Conservation (phyloP, 768 basidiomycete species). For the Boletus rubescentipes region DNA sequence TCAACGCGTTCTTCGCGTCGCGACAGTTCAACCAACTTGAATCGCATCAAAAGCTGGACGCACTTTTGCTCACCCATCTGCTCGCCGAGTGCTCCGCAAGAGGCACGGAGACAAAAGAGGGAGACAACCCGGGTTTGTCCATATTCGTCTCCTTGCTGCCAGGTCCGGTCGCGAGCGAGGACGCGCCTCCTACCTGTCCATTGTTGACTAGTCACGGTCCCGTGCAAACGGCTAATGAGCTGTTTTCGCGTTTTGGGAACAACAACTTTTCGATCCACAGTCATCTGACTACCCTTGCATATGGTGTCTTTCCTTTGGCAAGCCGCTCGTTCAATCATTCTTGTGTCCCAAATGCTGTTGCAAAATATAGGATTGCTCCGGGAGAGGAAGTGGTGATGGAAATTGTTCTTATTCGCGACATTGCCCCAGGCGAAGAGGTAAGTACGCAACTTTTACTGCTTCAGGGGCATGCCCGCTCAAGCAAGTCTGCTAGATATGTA, state of each 20-base stretch:
- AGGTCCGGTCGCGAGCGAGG: conserved; percentile 29
- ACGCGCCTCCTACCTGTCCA: conserved; percentile 36
- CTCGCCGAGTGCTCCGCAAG: conserved; percentile 39
- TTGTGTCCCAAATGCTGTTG: conserved; percentile 70
- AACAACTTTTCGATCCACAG: conserved; percentile 82
- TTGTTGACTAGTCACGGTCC: conserved; percentile 27
- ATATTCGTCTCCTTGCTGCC: conserved; percentile 48
- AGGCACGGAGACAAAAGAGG: conserved; percentile 3
- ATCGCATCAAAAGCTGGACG: conserved; percentile 56
- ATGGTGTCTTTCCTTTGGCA: conserved; percentile 74
- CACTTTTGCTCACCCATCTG: conserved; percentile 63
- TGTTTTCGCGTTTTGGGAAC: conserved; percentile 69
- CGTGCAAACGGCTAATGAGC: conserved; percentile 16
- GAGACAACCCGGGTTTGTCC: conserved; percentile 29
- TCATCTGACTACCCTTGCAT: conserved; percentile 65
- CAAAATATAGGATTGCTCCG: conserved; percentile 51
- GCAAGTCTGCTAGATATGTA: conserved; percentile 50
- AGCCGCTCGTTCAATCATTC: conserved; percentile 86
- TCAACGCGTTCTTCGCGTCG: conserved; percentile 48
- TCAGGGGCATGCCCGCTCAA: neutral
- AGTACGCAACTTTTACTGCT: conserved; percentile 25
- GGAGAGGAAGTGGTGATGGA: conserved; percentile 52
- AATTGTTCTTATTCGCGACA: conserved; percentile 59
- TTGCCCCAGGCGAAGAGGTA: conserved; percentile 66
- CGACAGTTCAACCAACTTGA: conserved; percentile 47